A percentile compares a stretch with the other conserved stretches of the same genome.
Conservation (phyloP, 2,329 filamentous ascomycete species). For the Verticillium klebahnii region DNA sequence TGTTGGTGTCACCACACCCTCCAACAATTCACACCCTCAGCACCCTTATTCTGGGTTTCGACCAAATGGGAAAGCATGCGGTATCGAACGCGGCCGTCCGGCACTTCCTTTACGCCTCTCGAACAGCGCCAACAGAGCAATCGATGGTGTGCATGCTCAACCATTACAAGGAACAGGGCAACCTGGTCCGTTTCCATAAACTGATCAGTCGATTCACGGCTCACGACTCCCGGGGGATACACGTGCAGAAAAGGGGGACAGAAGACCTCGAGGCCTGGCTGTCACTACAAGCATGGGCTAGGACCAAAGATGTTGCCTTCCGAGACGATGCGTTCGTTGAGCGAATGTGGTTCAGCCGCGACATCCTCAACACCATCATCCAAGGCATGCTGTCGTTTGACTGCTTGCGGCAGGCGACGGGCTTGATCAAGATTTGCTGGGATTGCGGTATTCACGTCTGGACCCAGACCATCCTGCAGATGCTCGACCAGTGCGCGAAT, state of each 20-base stretch:
- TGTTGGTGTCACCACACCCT: constrained; percentile 56
- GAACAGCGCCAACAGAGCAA: constrained; percentile 40
- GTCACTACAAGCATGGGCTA: constrained; percentile 23
- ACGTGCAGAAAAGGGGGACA: constrained; percentile 28
- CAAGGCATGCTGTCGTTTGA: constrained; percentile 43
- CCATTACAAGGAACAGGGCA: constrained; percentile 39
- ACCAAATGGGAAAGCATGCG: constrained; percentile 40
- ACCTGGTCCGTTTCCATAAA: constrained; percentile 38
- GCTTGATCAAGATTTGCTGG: constrained; percentile 35
- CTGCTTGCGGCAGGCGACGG: constrained; percentile 37
- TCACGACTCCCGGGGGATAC: constrained; percentile 32
- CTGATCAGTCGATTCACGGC: constrained; percentile 42
- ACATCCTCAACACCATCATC: constrained; percentile 41
- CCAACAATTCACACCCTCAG: constrained; percentile 70
- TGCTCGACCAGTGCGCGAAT: constrained; percentile 37
- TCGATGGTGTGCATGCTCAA: constrained; percentile 45
- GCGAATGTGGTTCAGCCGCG: constrained; percentile 30
- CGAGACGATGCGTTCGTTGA: constrained; percentile 32
- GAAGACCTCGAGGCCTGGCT: constrained; percentile 23
- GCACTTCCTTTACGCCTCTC: constrained; percentile 40
- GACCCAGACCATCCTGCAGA: constrained; percentile 23
- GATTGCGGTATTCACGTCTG: constrained; percentile 26
- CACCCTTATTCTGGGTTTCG: constrained; percentile 63
- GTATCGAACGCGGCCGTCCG: constrained; percentile 50
- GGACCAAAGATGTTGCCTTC: constrained; percentile 17